These are phyloP conservation scores for Epichloe glyceriae DNA, from an alignment of 2,329 filamentous ascomycete genomes.

Conservation along the genomic window DNA sequence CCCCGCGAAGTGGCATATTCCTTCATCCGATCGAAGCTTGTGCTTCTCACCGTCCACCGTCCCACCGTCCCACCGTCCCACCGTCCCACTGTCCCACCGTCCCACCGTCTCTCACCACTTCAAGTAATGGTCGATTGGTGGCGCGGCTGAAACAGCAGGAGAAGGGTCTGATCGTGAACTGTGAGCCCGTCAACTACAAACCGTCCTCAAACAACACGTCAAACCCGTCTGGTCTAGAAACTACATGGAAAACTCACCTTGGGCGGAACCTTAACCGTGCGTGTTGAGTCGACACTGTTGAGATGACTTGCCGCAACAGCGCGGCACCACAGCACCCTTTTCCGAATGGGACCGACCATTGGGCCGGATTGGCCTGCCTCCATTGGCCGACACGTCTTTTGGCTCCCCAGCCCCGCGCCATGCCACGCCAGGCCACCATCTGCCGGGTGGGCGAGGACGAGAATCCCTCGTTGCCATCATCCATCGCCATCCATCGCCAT, in stretches of 20 bases:
- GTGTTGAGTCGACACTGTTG: too few species aligned
- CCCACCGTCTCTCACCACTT: too few species aligned
- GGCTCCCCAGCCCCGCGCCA: not conserved
- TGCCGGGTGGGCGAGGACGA: not conserved
- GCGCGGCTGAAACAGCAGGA: not conserved
- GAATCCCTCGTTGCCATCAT: not conserved
- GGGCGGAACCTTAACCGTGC: too few species aligned
- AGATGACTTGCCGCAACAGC: not conserved
- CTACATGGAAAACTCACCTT: too few species aligned
- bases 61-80: too few species aligned
- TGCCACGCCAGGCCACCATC: not conserved
- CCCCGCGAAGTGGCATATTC: conserved; percentile 1
- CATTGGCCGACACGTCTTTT: not conserved
- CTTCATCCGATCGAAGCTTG: not conserved
- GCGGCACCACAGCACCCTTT: not conserved
- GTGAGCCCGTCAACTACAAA: too few species aligned
- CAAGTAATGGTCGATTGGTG: not conserved
- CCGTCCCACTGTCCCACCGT: too few species aligned
- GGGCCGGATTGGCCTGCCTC: not conserved
- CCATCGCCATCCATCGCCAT: too few species aligned
- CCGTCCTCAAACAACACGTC: not conserved
- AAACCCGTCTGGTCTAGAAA: too few species aligned
- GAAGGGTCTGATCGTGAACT: not conserved
- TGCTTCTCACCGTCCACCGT: too few species aligned
- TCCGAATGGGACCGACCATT: not conserved